phyloP scores from a whole-genome alignment of 768 basidiomycete species.

The Mycena polygramma region DNA sequence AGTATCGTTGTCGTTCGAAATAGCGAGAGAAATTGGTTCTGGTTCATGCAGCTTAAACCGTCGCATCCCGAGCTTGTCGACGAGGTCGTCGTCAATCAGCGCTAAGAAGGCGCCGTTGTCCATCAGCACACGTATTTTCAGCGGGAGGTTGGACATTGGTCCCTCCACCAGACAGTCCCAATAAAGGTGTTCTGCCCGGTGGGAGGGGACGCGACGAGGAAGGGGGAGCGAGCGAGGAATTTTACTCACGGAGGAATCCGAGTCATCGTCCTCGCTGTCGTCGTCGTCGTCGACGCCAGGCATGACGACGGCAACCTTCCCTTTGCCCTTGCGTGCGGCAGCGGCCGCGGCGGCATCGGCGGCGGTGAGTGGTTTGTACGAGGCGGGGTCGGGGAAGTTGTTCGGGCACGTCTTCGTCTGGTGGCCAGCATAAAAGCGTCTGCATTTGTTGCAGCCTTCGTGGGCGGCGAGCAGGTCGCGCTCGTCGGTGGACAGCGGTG shows the following conservation, averaged over 20 bases:
- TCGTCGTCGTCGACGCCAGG: neutral
- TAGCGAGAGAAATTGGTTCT: slow-evolving; percentile 36
- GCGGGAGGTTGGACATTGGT: neutral
- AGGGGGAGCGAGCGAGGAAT: too few relatives aligned
- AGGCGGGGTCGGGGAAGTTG: neutral
- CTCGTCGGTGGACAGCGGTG: neutral
- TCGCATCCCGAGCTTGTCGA: slow-evolving; percentile 15
- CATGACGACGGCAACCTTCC: neutral
- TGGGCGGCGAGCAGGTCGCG: neutral
- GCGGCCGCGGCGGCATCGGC: neutral
- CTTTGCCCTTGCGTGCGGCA: too few relatives aligned
- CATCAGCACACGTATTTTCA: slow-evolving; percentile 16
- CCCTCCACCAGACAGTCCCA: neutral
- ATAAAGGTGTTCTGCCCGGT: neutral
- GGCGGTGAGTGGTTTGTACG: neutral
- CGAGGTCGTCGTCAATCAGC: slow-evolving; percentile 18
- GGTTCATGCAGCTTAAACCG: slow-evolving; percentile 30
- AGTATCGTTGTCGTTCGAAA: slow-evolving; percentile 29
- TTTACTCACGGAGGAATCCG: neutral
- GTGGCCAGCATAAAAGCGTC: neutral
- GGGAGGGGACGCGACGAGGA: too few relatives aligned
- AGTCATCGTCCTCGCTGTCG: neutral
- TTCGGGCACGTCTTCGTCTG: neutral
- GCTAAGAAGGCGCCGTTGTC: slow-evolving; percentile 35
- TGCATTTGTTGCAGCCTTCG: slow-evolving; percentile 7